Evolutionary conservation across 768 basidiomycete genomes (phyloP).

Genomic region (Antrodiella citrinella): DNA sequence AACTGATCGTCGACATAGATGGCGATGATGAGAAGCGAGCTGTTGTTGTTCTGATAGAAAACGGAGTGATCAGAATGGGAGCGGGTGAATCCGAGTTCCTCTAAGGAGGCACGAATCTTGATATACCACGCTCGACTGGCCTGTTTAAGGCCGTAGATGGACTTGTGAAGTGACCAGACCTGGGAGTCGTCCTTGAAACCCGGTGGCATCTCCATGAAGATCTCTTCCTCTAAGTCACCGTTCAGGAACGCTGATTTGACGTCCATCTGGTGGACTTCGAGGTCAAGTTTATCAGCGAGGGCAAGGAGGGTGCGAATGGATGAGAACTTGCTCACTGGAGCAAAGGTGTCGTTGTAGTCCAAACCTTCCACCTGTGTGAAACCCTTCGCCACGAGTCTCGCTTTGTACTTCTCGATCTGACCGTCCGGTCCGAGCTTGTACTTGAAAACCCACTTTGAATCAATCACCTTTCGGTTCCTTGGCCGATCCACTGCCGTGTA

Average conservation of each 20-base stretch:
- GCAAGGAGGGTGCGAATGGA: constrained; percentile 18
- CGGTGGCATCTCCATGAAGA: constrained; percentile 21
- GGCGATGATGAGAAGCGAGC: constrained; percentile 7
- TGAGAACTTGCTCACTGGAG: constrained; percentile 8
- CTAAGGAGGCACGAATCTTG: background rate
- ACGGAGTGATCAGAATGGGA: background rate
- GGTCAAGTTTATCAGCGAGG: constrained; percentile 16
- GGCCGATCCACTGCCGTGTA: constrained; percentile 4
- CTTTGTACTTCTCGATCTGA: constrained; percentile 22
- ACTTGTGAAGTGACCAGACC: background rate
- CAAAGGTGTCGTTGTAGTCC: constrained; percentile 22
- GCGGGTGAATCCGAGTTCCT: background rate
- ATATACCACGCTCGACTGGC: background rate
- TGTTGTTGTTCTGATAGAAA: background rate
- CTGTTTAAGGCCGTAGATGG: background rate
- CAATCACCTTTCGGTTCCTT: constrained; percentile 5
- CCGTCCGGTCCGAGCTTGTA: constrained; percentile 24
- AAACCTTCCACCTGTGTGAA: constrained; percentile 25
- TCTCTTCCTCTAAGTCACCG: constrained; percentile 18
- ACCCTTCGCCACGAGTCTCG: constrained; percentile 27
- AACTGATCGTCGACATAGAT: constrained; percentile 12
- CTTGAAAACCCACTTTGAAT: constrained; percentile 23
- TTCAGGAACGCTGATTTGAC: constrained; percentile 22
- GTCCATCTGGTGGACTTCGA: constrained; percentile 21
- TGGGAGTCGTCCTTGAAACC: constrained; percentile 8